Percentiles rank a stretch among this genome's conserved stretches.
phyloP scores from a whole-genome alignment of 352 stramenopile species.

The Pythium sukuiense region DNA sequence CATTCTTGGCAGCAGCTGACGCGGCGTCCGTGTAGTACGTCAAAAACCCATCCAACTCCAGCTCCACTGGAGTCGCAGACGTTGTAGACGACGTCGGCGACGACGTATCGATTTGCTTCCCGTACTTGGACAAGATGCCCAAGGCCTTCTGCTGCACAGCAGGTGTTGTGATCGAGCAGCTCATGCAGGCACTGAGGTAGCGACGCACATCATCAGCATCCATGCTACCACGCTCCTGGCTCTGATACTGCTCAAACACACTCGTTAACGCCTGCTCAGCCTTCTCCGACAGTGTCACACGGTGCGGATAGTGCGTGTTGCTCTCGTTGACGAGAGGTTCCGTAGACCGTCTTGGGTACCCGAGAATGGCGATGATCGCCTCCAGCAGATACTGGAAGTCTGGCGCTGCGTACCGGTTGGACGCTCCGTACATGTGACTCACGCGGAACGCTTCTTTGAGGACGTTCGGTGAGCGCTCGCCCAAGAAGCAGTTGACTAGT shows the following conservation, averaged over 20 bases:
- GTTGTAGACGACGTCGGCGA: conserved; percentile 27
- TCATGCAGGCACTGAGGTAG: conserved; percentile 74
- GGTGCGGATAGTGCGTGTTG: conserved; percentile 70
- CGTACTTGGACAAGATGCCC: conserved; percentile 72
- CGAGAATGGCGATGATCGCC: conserved; percentile 83
- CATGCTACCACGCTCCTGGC: conserved; percentile 34
- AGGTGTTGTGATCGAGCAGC: conserved; percentile 46
- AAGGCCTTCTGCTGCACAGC: conserved; percentile 65
- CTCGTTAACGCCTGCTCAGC: conserved; percentile 66
- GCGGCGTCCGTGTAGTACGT: conserved; percentile 83
- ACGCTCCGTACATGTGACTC: conserved; percentile 41
- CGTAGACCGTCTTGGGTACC: conserved; percentile 56
- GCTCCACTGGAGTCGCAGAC: conserved; percentile 9
- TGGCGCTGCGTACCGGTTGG: conserved; percentile 61
- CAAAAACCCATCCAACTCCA: conserved; percentile 79
- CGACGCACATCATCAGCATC: conserved; percentile 59
- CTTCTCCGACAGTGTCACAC: conserved; percentile 69
- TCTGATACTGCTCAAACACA: conserved; percentile 76
- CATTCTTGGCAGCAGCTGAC: conserved; percentile 69
- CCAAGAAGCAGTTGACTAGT: conserved; percentile 82
- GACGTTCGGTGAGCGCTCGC: conserved; percentile 52
- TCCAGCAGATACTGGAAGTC: conserved; percentile 91
- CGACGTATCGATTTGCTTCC: conserved; percentile 32
- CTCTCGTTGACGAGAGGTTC: conserved; percentile 70
- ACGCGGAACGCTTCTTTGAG: conserved; percentile 79